These are phyloP conservation scores for Hericium rajendrae DNA, from an alignment of 768 basidiomycete genomes.

Conservation along the genomic window DNA sequence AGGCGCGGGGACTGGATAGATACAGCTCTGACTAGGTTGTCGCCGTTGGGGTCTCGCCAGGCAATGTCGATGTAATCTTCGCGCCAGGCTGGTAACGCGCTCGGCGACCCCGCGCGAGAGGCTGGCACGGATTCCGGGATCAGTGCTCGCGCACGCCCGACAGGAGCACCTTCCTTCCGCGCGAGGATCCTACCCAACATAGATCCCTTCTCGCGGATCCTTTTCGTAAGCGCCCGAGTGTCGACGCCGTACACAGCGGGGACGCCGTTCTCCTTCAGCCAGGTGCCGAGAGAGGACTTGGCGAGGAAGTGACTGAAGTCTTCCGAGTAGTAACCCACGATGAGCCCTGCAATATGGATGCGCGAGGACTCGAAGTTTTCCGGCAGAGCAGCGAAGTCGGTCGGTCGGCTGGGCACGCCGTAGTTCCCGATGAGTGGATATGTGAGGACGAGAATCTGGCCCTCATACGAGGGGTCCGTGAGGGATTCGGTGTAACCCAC, in stretches of 20 bases:
- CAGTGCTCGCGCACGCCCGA: constrained; percentile 26
- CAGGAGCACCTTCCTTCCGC: constrained; percentile 39
- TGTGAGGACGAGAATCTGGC: constrained; percentile 94
- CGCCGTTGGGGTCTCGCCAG: constrained; percentile 80
- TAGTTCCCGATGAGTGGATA: constrained; percentile 98
- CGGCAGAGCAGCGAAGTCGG: constrained; percentile 45
- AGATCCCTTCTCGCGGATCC: constrained; percentile 87
- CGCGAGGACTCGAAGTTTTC: constrained; percentile 87
- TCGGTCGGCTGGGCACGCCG: constrained; percentile 76
- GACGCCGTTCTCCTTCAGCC: constrained; percentile 92
- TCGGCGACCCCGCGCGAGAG: constrained; percentile 46
- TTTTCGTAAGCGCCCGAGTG: constrained; percentile 94
- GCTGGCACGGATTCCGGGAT: constrained; percentile 29
- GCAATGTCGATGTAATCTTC: constrained; percentile 77
- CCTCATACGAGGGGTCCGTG: constrained; percentile 97
- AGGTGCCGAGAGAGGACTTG: constrained; percentile 72
- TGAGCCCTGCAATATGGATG: constrained; percentile 86
- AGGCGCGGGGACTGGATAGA: constrained; percentile 62
- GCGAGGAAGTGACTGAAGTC: constrained; percentile 95
- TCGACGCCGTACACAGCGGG: constrained; percentile 96
- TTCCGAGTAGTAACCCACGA: constrained; percentile 90
- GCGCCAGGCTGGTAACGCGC: constrained; percentile 50
- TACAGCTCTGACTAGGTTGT: constrained; percentile 86
- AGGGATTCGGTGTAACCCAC: constrained; percentile 97
- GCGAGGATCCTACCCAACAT: constrained; percentile 83